Conservation (phyloP, 2,329 filamentous ascomycete species). For the Pseudopyrenochaeta lycopersici region DNA sequence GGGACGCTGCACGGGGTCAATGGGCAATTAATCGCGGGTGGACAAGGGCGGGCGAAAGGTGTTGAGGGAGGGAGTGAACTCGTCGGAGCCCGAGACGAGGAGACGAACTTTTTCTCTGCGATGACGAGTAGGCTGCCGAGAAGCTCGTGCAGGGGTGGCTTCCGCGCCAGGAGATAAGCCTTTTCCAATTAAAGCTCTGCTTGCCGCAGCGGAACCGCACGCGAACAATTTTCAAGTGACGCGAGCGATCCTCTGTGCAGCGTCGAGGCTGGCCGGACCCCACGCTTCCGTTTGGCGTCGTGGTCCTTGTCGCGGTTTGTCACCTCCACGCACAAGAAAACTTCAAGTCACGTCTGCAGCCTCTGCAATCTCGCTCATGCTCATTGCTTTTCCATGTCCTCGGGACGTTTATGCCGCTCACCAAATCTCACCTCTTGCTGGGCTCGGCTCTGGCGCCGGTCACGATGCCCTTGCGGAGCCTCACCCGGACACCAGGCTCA, state of each 20-base stretch:
- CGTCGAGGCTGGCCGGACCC: constrained; percentile 6
- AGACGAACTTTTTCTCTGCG: constrained; percentile 41
- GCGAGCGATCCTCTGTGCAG: not conserved
- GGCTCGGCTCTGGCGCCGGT: constrained; percentile 13
- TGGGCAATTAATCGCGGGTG: constrained; percentile 12
- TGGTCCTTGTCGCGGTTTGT: too few relatives aligned
- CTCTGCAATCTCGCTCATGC: not conserved
- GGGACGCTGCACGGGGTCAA: constrained; percentile 15
- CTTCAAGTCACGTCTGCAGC: constrained; percentile 1
- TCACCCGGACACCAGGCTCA: constrained; percentile 6
- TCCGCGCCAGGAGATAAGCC: constrained; percentile 20
- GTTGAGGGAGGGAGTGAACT: constrained; percentile 16
- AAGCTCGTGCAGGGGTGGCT: constrained; percentile 8
- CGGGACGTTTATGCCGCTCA: too few relatives aligned
- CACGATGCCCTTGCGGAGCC: constrained; percentile 5
- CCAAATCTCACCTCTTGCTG: not conserved
- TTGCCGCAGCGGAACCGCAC: constrained; percentile 14
- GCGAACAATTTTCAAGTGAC: constrained; percentile 10
- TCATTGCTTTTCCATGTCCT: not conserved
- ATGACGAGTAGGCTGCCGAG: constrained; percentile 31
- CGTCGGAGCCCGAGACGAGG: constrained; percentile 8
- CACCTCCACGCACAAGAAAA: constrained; percentile 1
- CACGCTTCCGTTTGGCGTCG: constrained; percentile 14
- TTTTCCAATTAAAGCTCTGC: constrained; percentile 21
- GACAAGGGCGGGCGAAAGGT: constrained; percentile 15